Percentiles rank a stretch among this genome's conserved stretches.
These are phyloP conservation scores for Botrytis deweyae DNA, from an alignment of 2,329 filamentous ascomycete species.

Conservation along the genomic window DNA sequence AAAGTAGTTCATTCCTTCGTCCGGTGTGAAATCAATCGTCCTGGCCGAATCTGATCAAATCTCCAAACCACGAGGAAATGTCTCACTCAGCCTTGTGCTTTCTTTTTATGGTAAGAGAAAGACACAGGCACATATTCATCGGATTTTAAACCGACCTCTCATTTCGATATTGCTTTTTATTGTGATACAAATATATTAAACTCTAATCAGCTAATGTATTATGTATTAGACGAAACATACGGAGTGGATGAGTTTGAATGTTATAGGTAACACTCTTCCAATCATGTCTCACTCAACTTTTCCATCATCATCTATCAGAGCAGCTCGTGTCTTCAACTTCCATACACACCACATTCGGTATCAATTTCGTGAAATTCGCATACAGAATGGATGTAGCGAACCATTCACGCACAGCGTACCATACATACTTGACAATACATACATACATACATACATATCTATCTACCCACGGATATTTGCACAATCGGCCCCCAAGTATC, in stretches of 20 bases:
- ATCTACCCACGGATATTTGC: neutral
- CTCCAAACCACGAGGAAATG: slow-evolving; percentile 10
- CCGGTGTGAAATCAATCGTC: neutral
- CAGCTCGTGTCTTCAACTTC: neutral
- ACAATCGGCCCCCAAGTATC: neutral
- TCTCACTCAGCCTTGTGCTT: slow-evolving; percentile 18
- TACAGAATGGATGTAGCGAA: neutral
- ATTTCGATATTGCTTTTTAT: neutral
- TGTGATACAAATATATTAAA: neutral
- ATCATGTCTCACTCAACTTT: neutral
- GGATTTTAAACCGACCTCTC: neutral
- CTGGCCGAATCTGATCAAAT: neutral
- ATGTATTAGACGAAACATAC: neutral
- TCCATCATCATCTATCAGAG: neutral
- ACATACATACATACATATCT: no score
- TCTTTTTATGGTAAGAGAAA: neutral
- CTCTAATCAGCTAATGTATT: neutral
- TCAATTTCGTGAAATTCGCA: no score
- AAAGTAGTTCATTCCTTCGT: neutral
- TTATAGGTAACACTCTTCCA: neutral
- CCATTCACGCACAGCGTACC: neutral
- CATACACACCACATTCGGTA: neutral
- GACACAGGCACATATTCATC: no score
- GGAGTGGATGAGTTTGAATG: neutral
- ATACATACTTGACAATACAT: neutral